Conservation (phyloP, 169 alveolate species). For the Babesia caballi region DNA sequence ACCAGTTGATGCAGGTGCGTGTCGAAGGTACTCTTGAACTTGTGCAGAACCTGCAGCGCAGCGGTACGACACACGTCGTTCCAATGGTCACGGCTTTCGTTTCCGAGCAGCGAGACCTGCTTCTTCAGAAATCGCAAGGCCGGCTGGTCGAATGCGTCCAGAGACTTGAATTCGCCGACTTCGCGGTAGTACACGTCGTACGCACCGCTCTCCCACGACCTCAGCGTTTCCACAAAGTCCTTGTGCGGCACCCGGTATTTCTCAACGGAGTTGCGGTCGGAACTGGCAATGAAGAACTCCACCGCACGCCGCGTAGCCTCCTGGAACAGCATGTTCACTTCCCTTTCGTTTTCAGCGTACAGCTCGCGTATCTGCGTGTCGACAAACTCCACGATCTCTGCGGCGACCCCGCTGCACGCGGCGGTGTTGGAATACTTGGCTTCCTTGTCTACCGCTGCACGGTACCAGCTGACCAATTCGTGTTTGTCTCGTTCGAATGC, state of each 20-base stretch:
- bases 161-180: slow-evolving; percentile 43
- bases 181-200: slow-evolving; percentile 2
- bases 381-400: neutral
- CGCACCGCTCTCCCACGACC: neutral
- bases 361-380: slow-evolving; percentile 6
- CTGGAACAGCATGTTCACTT: slow-evolving; percentile 8
- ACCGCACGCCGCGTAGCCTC: slow-evolving; percentile 14
- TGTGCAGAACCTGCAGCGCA: neutral
- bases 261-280: slow-evolving; percentile 31
- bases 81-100: slow-evolving; percentile 27
- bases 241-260: slow-evolving; percentile 10
- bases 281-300: neutral
- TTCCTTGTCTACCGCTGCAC: slow-evolving; percentile 5
- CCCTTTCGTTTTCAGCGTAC: slow-evolving; percentile 13
- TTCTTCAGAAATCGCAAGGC: slow-evolving; percentile 3
- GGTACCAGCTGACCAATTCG: neutral
- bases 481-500: neutral
- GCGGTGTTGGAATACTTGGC: slow-evolving; percentile 1
- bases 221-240: neutral
- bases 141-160: slow-evolving; percentile 4
- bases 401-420: slow-evolving; percentile 2
- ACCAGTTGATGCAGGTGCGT: neutral
- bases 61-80: slow-evolving; percentile 9
- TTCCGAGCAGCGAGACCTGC: slow-evolving; percentile 2
- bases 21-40: slow-evolving; percentile 8